phyloP scores from a whole-genome alignment of 352 stramenopile species.

The Phytophthora litchii region DNA sequence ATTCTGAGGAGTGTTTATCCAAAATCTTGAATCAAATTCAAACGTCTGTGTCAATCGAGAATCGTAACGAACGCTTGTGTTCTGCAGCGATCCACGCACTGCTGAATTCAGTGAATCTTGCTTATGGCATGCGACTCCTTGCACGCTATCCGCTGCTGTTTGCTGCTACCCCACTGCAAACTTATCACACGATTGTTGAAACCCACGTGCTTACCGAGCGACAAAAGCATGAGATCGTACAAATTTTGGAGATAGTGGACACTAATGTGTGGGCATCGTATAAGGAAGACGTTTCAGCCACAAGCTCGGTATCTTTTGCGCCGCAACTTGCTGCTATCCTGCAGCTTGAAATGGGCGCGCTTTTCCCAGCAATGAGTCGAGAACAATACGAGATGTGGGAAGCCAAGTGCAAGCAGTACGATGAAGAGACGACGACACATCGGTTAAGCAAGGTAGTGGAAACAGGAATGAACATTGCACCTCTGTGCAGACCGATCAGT shows the following conservation, averaged over 20 bases:
- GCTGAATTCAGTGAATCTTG: slow-evolving; percentile 61
- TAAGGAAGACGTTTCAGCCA: slow-evolving; percentile 59
- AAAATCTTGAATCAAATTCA: slow-evolving; percentile 65
- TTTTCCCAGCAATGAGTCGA: slow-evolving; percentile 50
- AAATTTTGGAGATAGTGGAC: slow-evolving; percentile 83
- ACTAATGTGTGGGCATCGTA: slow-evolving; percentile 84
- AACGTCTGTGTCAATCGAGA: slow-evolving; percentile 41
- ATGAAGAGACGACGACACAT: slow-evolving; percentile 28
- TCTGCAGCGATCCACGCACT: slow-evolving; percentile 72
- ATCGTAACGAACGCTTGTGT: slow-evolving; percentile 55
- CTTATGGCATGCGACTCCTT: slow-evolving; percentile 66
- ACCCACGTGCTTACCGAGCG: slow-evolving; percentile 68
- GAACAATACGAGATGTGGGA: slow-evolving; percentile 61
- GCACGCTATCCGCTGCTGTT: slow-evolving; percentile 67
- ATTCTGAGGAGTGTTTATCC: slow-evolving; percentile 39
- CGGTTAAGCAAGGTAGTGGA: slow-evolving; percentile 20
- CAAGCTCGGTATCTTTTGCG: slow-evolving; percentile 61
- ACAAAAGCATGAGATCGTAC: slow-evolving; percentile 66
- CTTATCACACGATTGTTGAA: slow-evolving; percentile 84
- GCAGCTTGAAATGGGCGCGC: slow-evolving; percentile 57
- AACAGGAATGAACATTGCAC: slow-evolving; percentile 2
- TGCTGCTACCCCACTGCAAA: slow-evolving; percentile 60
- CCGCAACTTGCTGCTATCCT: slow-evolving; percentile 75
- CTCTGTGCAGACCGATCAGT: slow-evolving; percentile 16
- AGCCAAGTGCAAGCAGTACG: slow-evolving; percentile 62